Evolutionary conservation across 495 filamentous ascomycete species (phyloP).

Genomic region (Daldinia loculata): DNA sequence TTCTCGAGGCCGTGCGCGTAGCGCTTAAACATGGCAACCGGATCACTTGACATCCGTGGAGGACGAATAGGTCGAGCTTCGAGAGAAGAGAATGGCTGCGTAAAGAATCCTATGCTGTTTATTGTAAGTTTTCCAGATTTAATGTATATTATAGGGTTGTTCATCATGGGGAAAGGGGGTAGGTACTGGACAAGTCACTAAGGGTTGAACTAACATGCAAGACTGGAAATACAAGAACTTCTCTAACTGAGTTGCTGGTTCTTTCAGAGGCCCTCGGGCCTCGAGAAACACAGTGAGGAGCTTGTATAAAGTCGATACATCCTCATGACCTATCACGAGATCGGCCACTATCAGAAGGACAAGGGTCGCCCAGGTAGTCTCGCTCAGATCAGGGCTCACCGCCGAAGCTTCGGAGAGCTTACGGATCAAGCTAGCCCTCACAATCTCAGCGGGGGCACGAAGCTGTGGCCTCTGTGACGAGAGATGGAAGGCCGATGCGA

Average conservation of each 20-base stretch:
- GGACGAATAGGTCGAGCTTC: background rate
- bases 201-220: background rate
- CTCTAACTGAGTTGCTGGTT: background rate
- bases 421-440: constrained; percentile 17
- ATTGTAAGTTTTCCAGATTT: background rate
- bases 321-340: constrained; percentile 18
- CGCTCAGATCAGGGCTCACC: constrained; percentile 13
- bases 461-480: constrained; percentile 1
- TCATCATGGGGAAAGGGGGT: background rate
- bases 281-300: constrained; percentile 11
- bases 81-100: background rate
- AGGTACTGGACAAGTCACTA: background rate
- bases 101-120: constrained; percentile 1
- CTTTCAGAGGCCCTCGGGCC: constrained; percentile 2
- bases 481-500: constrained; percentile 21
- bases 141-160: background rate
- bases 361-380: constrained; percentile 18
- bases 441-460: constrained; percentile 15
- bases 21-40: constrained; percentile 1
- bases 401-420: constrained; percentile 2
- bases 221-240: background rate
- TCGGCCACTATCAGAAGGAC: constrained; percentile 13
- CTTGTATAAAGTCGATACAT: background rate
- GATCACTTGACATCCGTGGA: background rate
- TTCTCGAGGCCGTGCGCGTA: constrained; percentile 4